Percentiles rank a stretch among this genome's conserved stretches.
phyloP scores from a whole-genome alignment of 306 rosid species.

The Fragaria iinumae region DNA sequence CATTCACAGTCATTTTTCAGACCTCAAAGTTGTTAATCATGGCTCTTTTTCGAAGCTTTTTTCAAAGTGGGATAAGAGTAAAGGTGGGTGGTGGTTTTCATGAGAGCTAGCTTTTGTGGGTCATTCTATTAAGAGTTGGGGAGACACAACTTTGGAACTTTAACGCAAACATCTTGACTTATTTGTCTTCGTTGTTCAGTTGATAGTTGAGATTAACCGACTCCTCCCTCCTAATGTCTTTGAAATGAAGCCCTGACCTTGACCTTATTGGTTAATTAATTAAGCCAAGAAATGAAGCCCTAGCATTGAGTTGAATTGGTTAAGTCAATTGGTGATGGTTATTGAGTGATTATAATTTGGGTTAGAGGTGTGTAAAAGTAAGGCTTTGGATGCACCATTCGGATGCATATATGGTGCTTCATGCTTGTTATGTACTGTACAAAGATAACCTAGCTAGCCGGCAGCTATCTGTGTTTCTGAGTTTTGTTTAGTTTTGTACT shows the following conservation, averaged over 20 bases:
- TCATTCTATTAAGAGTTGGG: conserved; percentile 21
- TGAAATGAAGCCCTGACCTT: neutral
- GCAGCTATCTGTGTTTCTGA: too few species aligned
- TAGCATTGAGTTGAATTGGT: neutral
- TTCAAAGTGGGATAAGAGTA: conserved; percentile 30
- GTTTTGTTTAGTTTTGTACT: too few species aligned
- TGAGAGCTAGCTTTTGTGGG: conserved; percentile 46
- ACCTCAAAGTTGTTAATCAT: conserved; percentile 50
- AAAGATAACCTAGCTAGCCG: too few species aligned
- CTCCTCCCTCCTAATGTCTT: neutral
- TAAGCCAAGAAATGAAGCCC: neutral
- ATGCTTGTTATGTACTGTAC: too few species aligned
- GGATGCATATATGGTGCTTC: too few species aligned
- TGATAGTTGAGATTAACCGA: neutral
- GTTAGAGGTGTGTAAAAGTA: neutral
- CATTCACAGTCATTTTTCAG: neutral
- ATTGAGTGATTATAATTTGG: neutral
- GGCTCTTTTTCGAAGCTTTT: conserved; percentile 56
- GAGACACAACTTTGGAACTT: conserved; percentile 40
- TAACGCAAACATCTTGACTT: conserved; percentile 50
- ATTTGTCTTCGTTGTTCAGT: conserved; percentile 48
- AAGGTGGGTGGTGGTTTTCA: conserved; percentile 37
- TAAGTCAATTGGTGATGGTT: neutral
- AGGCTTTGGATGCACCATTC: neutral
- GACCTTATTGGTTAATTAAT: neutral